Percentiles rank a stretch among this genome's conserved stretches.
Conservation (phyloP, 2,329 filamentous ascomycete species). For the Mollisiaceae sp. region DNA sequence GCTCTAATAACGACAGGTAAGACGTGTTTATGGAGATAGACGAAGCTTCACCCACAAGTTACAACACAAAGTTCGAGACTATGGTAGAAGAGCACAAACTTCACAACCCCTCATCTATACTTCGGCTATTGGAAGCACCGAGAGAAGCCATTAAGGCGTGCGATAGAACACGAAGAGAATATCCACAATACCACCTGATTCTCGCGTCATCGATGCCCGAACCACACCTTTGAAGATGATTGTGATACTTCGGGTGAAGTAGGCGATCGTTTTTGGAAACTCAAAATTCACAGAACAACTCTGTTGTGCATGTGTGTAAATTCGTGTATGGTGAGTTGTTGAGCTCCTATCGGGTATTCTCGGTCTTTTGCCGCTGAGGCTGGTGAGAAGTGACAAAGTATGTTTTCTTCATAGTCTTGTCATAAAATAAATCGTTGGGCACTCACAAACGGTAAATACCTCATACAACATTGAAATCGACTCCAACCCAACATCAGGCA, state of each 20-base stretch:
- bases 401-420: background rate
- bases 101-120: too few species aligned
- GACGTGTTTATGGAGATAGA: too few species aligned
- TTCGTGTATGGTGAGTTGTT: background rate
- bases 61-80: background rate
- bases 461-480: background rate
- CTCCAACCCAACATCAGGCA: background rate
- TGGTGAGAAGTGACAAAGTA: background rate
- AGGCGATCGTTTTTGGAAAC: background rate
- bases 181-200: background rate
- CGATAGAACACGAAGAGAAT: background rate
- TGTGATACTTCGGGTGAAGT: background rate
- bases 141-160: background rate
- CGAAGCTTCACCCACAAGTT: too few species aligned
- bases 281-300: background rate
- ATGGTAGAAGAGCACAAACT: too few species aligned
- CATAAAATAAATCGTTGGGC: background rate
- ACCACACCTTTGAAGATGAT: background rate
- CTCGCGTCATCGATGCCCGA: background rate
- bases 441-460: background rate
- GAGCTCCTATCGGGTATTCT: background rate
- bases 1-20: too few species aligned
- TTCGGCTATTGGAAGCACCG: background rate
- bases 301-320: background rate
- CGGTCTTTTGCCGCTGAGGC: too few species aligned